Evolutionary conservation across 1,139 yeast species (phyloP).

Genomic region (Sugiyamaella paludigena): DNA sequence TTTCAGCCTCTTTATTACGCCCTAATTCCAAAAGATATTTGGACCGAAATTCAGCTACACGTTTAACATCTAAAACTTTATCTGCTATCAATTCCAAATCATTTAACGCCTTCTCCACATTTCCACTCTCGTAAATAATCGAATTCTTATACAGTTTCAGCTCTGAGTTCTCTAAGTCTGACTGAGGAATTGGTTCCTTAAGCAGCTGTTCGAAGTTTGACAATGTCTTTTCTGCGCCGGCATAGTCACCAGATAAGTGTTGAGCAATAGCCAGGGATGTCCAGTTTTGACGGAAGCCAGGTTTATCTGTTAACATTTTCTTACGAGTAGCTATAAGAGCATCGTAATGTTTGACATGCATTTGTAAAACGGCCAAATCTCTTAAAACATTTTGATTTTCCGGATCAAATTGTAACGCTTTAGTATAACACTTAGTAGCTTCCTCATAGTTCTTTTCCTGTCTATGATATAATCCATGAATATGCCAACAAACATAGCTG

Average conservation of each 20-base stretch:
- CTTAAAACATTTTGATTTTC: conserved; percentile 75
- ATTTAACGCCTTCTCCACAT: conserved; percentile 60
- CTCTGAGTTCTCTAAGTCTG: conserved; percentile 72
- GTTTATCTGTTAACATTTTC: conserved; percentile 65
- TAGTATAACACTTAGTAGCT: conserved; percentile 75
- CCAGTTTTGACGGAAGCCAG: conserved; percentile 92
- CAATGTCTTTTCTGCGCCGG: conserved; percentile 68
- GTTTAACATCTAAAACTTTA: conserved; percentile 59
- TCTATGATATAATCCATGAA: conserved; percentile 81
- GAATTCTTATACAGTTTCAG: conserved; percentile 70
- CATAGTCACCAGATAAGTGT: conserved; percentile 65
- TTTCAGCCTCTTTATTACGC: conserved; percentile 57
- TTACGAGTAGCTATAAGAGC: conserved; percentile 63
- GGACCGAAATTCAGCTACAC: conserved; percentile 67
- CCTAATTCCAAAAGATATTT: conserved; percentile 51
- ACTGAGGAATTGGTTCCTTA: conserved; percentile 40
- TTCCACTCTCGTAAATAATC: conserved; percentile 63
- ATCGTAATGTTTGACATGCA: conserved; percentile 74
- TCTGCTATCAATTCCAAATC: conserved; percentile 53
- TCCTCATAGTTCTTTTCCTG: conserved; percentile 66
- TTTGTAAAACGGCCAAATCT: conserved; percentile 76
- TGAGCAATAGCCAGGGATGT: conserved; percentile 85
- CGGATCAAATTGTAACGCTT: conserved; percentile 78
- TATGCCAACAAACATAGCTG: conserved; percentile 75
- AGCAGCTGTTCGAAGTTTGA: conserved; percentile 71